phyloP scores from a whole-genome alignment of 2,329 filamentous ascomycete species.

The Sarocladium brachiariae region DNA sequence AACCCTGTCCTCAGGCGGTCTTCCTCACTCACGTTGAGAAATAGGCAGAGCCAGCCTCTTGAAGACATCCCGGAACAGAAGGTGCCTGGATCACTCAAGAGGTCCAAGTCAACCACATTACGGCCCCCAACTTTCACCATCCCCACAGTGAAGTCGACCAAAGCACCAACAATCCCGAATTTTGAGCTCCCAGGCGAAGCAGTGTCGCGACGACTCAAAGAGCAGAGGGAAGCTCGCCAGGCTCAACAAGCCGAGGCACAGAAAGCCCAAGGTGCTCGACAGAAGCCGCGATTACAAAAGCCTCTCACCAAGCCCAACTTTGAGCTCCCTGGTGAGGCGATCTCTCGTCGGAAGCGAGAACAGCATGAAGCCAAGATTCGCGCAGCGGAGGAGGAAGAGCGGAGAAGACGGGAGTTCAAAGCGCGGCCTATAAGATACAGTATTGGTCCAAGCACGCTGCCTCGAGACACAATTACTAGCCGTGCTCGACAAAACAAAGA shows the following conservation, averaged over 20 bases:
- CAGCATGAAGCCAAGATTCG: slow-evolving; percentile 48
- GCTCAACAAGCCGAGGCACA: slow-evolving; percentile 28
- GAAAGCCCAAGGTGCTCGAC: slow-evolving; percentile 27
- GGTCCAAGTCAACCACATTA: slow-evolving; percentile 15
- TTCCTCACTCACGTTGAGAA: slow-evolving; percentile 31
- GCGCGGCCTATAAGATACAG: slow-evolving; percentile 48
- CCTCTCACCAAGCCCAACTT: slow-evolving; percentile 48
- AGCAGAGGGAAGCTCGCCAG: slow-evolving; percentile 50
- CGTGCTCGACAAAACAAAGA: slow-evolving; percentile 44
- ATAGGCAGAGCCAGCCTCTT: slow-evolving; percentile 17
- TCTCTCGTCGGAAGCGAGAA: slow-evolving; percentile 51
- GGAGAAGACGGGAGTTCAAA: slow-evolving; percentile 56
- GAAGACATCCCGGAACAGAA: slow-evolving; percentile 13
- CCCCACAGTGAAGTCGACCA: slow-evolving; percentile 43
- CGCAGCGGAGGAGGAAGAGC: slow-evolving; percentile 53
- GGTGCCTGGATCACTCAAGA: slow-evolving; percentile 13
- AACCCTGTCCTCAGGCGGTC: slow-evolving; percentile 35
- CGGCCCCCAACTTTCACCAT: slow-evolving; percentile 27
- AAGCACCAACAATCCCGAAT: slow-evolving; percentile 44
- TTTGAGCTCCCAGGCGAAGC: slow-evolving; percentile 60
- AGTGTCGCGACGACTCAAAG: slow-evolving; percentile 49
- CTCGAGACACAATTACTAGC: slow-evolving; percentile 53
- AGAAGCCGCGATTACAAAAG: slow-evolving; percentile 46
- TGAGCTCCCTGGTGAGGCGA: slow-evolving; percentile 56
- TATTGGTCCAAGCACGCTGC: slow-evolving; percentile 32